Evolutionary conservation across 768 basidiomycete genomes (phyloP).

Genomic region (Lentinula edodes): DNA sequence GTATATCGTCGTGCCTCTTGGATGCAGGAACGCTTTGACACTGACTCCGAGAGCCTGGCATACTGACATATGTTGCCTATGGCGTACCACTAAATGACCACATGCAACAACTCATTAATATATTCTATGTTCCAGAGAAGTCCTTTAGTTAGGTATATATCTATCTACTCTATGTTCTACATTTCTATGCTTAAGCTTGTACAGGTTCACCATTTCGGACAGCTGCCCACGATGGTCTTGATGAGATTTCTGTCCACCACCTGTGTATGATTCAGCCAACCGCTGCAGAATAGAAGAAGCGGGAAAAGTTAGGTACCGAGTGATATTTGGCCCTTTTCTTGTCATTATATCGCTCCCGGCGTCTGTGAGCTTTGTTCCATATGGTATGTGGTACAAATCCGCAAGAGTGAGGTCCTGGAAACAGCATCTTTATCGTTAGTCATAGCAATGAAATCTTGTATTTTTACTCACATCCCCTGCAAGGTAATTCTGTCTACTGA

Average conservation of each 20-base stretch:
- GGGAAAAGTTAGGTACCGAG: constrained; percentile 20
- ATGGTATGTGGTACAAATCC: constrained; percentile 47
- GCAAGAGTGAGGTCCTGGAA: constrained; percentile 37
- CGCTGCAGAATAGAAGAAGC: background rate
- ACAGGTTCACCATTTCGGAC: background rate
- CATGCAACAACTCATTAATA: no score
- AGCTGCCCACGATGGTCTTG: constrained; percentile 32
- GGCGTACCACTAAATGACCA: no score
- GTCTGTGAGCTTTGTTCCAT: constrained; percentile 10
- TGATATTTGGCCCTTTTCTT: constrained; percentile 28
- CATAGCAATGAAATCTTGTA: background rate
- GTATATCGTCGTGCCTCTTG: no score
- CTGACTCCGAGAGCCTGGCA: no score
- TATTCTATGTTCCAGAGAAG: no score
- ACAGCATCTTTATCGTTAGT: background rate
- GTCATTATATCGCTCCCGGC: constrained; percentile 19
- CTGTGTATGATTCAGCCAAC: constrained; percentile 15
- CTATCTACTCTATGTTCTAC: background rate
- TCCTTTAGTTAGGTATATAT: background rate
- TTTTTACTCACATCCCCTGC: constrained; percentile 47
- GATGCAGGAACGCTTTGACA: no score
- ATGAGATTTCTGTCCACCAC: constrained; percentile 43
- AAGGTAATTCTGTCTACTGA: constrained; percentile 47
- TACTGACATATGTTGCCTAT: no score
- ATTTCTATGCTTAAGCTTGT: background rate